Base-by-base conservation (phyloP, 2,329 filamentous ascomycete genomes). In the Decorospora gaudefroyi region DNA sequence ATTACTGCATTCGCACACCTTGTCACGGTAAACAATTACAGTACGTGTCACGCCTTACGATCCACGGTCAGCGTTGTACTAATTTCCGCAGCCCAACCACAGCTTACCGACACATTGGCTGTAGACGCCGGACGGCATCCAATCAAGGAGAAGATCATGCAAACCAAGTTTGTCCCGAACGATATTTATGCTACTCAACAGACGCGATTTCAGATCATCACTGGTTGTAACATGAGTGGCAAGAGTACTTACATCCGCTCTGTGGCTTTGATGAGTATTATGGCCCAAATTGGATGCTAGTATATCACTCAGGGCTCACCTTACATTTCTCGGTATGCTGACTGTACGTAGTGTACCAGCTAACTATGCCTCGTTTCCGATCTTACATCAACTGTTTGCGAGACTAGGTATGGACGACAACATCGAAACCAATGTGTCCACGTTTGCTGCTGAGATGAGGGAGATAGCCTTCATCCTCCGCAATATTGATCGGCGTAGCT, bases 241-340 rank as follows among this genome's bases (percentile, higher is more conserved):
- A 99, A 97, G 68, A 95, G 88, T 53, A 99, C 91, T 0, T 97
- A 96, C 62, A 96, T 97, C 51, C 84, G 90, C 35, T 86, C 87
- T 1, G 77, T 95, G 16, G 88, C 92, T 0, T 74, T 99, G 21
- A 82, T 95, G 63, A 83, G 87, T 30, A 84, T 99, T 45, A 96
- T 99, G 90, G 90, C 90, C 0, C 93, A 99, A 61, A 84, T 96
- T 37, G 92, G 91, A 3, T 88, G 84, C 58, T 97, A 95, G 66
- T 68, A 50, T 13, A 52, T 12, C 18, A 8, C 12, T n/a, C 11
- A 28, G 28, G 13, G 0, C 13, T 7, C 21, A 13, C n/a, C 13
- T 18, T 28, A 6, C 27, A 4, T 3, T 4, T 12, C 11, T 31
- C 3, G n/a, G 4, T 6, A 5, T 13, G 36, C 48, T 65, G 18